phyloP scores from a whole-genome alignment of 805 yeast genomes.

The Suhomyces canberraensis region DNA sequence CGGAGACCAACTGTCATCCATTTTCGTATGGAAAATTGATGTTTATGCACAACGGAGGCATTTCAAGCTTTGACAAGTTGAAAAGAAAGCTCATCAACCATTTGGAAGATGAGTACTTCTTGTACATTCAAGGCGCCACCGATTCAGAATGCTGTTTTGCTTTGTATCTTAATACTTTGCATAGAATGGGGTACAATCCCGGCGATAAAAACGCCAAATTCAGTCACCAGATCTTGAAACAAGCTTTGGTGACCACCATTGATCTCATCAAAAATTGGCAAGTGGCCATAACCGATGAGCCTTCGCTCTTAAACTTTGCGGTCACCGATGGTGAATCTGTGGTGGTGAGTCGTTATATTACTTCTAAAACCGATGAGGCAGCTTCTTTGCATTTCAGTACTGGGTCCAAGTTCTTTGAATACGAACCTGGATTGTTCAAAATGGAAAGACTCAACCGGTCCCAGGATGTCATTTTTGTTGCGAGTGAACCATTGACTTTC shows the following conservation, averaged over 20 bases:
- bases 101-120: constrained; percentile 75
- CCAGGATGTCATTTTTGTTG: constrained; percentile 94
- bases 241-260: constrained; percentile 72
- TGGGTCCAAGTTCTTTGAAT: constrained; percentile 87
- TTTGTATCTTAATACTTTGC: constrained; percentile 71
- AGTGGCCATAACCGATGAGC: constrained; percentile 53
- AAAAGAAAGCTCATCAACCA: constrained; percentile 71
- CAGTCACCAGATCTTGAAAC: constrained; percentile 56
- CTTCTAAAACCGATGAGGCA: constrained; percentile 89
- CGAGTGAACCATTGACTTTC: constrained; percentile 94
- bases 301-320: constrained; percentile 88
- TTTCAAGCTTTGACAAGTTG: constrained; percentile 67
- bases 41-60: constrained; percentile 98
- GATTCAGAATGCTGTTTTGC: constrained; percentile 97
- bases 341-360: constrained; percentile 83
- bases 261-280: constrained; percentile 79
- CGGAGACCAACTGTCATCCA: constrained; percentile 97
- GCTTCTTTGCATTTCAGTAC: constrained; percentile 94
- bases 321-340: constrained; percentile 89
- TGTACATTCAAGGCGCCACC: constrained; percentile 85
- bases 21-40: constrained; percentile 81
- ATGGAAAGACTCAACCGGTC: constrained; percentile 93
- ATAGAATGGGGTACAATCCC: constrained; percentile 75
- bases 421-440: constrained; percentile 84
- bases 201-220: constrained; percentile 27